Conservation (phyloP, 305 asterid genomes). For the Fraxinus paxiana region DNA sequence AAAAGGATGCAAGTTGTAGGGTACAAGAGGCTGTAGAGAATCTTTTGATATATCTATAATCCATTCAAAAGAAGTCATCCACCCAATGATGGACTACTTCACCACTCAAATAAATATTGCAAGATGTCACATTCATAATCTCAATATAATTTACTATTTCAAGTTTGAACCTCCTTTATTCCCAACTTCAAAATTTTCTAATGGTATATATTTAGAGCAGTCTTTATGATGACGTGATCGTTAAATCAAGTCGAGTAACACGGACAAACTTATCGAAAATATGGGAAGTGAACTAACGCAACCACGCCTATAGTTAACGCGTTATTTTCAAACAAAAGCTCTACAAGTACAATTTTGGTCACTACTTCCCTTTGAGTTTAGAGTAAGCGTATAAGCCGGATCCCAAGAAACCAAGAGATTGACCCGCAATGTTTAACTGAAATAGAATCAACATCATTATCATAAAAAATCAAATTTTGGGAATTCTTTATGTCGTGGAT, state of each 20-base stretch:
- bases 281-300: background rate
- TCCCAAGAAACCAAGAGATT: conserved; percentile 26
- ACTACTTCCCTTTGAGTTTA: conserved; percentile 16
- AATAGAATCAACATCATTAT: background rate
- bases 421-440: conserved; percentile 28
- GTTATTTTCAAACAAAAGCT: background rate
- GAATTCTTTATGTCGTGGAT: background rate
- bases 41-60: background rate
- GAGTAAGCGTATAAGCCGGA: conserved; percentile 27
- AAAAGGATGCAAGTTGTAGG: background rate
- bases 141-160: background rate
- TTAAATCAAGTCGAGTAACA: background rate
- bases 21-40: background rate
- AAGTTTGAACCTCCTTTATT: background rate
- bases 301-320: background rate
- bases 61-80: background rate
- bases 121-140: background rate
- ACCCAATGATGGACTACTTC: background rate
- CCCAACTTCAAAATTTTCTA: background rate
- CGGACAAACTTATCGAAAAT: background rate
- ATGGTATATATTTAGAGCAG: background rate
- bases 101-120: background rate
- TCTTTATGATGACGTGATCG: background rate
- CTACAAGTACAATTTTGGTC: background rate
- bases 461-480: background rate